These are phyloP conservation scores for Eucalyptus decipiens DNA, from an alignment of 345 rosid species.

Conservation along the genomic window DNA sequence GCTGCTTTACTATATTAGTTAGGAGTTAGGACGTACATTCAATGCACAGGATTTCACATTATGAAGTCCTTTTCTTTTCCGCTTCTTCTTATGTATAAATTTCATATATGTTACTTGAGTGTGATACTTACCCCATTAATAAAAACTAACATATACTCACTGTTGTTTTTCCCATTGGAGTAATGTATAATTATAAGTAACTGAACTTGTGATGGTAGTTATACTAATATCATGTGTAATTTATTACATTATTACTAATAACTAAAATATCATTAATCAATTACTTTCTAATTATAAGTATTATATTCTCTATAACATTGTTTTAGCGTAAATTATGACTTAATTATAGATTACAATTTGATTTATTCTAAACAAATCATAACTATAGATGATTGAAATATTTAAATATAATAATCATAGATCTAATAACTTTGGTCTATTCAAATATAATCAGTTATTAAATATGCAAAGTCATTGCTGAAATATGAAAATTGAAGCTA, in stretches of 20 bases:
- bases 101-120: neutral
- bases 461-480: neutral
- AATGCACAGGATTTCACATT: neutral
- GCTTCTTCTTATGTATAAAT: neutral
- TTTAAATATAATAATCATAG: too few relatives aligned
- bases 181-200: neutral
- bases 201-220: neutral
- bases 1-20: neutral
- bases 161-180: neutral
- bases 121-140: neutral
- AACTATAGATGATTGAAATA: too few relatives aligned
- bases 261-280: too few relatives aligned
- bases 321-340: too few relatives aligned
- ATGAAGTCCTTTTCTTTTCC: too few relatives aligned
- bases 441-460: accelerated
- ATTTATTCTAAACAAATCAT: too few relatives aligned
- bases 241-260: too few relatives aligned
- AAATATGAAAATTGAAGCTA: too few relatives aligned
- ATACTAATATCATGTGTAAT: too few relatives aligned
- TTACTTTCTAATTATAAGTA: too few relatives aligned
- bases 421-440: neutral
- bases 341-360: neutral
- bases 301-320: too few relatives aligned
- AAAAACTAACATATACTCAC: neutral
- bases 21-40: neutral